Evolutionary conservation across 2,329 filamentous ascomycete species (phyloP).

Genomic region (Stagonosporopsis cucurbitacearum): DNA sequence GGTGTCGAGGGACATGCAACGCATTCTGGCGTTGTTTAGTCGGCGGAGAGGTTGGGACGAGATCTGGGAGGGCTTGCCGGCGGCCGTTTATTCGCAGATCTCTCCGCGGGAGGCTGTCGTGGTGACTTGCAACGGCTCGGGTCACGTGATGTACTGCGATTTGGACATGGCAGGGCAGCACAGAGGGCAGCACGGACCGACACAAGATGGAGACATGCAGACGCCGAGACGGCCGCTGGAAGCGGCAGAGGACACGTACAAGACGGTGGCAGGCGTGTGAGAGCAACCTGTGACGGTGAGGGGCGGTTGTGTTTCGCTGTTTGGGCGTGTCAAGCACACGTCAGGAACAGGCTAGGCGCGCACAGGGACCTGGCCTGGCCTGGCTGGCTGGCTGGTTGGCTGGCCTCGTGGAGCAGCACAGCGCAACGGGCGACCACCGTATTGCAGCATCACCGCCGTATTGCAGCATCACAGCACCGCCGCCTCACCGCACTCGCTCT

Average conservation of each 20-base stretch:
- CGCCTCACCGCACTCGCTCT: conserved; percentile 1
- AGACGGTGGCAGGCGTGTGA: background rate
- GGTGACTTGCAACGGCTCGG: conserved; percentile 2
- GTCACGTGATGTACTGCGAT: conserved; percentile 4
- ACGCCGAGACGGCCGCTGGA: too few species aligned
- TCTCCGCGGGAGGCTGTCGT: conserved; percentile 3
- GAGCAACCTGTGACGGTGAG: background rate
- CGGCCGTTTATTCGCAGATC: conserved; percentile 12
- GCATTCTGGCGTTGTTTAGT: background rate
- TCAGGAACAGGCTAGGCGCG: conserved; percentile 1
- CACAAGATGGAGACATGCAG: background rate
- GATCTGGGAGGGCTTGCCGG: conserved; percentile 11
- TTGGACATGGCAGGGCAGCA: too few species aligned
- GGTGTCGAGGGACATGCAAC: background rate
- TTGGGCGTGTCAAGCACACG: background rate
- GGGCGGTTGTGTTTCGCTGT: conserved; percentile 12
- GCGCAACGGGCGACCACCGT: too few species aligned
- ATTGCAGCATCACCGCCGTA: conserved; percentile 8
- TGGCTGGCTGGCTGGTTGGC: too few species aligned
- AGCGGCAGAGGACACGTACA: too few species aligned
- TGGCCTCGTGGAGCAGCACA: too few species aligned
- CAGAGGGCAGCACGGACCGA: background rate
- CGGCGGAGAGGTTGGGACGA: background rate
- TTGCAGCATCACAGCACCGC: background rate
- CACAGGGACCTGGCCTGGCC: too few species aligned